Percentiles rank a stretch among this genome's conserved stretches.
Conservation (phyloP, 176 grass and related monocot genomes). For the Musa schizocarpa region DNA sequence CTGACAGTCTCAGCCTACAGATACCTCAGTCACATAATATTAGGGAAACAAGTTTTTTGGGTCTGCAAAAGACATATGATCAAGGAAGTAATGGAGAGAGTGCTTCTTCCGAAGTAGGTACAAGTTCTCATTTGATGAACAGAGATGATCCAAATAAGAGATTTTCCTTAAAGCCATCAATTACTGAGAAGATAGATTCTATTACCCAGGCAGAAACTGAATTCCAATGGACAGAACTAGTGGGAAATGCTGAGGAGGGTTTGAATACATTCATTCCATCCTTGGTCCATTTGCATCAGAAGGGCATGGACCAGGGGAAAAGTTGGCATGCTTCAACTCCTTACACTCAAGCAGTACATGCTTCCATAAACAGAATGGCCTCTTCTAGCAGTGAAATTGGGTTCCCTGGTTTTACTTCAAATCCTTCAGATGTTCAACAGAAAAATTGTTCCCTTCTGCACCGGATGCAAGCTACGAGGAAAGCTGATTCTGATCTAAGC, state of each 20-base stretch:
- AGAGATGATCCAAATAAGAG: conserved; percentile 19
- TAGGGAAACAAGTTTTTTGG: conserved; percentile 1
- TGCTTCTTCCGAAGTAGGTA: conserved; percentile 10
- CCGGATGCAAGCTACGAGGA: conserved; percentile 73
- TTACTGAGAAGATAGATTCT: conserved; percentile 27
- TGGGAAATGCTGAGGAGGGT: conserved; percentile 30
- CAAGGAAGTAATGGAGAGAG: conserved; percentile 4
- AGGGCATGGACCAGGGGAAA: not conserved
- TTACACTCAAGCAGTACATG: conserved; percentile 37
- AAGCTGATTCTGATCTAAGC: conserved; percentile 50
- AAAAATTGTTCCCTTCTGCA: conserved; percentile 65
- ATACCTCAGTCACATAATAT: conserved; percentile 15
- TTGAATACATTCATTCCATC: conserved; percentile 34
- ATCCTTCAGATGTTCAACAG: conserved; percentile 50
- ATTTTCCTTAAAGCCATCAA: not conserved
- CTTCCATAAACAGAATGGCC: conserved; percentile 26
- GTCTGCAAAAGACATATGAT: conserved; percentile 17
- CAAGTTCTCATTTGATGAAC: conserved; percentile 9
- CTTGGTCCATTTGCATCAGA: conserved; percentile 41
- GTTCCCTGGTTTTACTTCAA: conserved; percentile 43
- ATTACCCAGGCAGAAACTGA: conserved; percentile 32
- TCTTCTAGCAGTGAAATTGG: conserved; percentile 32
- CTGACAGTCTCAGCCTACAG: conserved; percentile 1
- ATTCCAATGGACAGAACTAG: conserved; percentile 38
- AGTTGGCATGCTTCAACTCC: conserved; percentile 26